phyloP scores from a whole-genome alignment of 2,329 filamentous ascomycete genomes.

The Lecanicillium sp. region DNA sequence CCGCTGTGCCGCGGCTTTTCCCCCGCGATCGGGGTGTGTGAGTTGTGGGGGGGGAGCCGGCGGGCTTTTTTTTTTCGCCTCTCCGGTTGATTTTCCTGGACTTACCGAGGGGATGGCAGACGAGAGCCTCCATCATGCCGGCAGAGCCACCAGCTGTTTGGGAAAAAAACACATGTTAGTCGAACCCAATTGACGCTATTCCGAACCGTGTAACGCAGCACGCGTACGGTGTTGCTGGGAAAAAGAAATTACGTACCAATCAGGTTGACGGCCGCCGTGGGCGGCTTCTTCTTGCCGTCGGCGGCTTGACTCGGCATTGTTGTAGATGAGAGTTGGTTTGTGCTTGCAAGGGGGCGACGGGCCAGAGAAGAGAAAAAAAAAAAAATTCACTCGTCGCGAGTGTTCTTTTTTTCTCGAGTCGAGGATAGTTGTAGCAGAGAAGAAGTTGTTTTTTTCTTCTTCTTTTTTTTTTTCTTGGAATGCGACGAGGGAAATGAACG shows the following conservation, averaged over 20 bases:
- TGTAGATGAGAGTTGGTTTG: not conserved
- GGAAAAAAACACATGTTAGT: slow-evolving; percentile 17
- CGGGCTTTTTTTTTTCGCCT: not conserved
- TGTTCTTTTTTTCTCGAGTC: not conserved
- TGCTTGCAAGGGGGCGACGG: not conserved
- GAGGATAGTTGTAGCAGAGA: not conserved
- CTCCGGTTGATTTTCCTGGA: slow-evolving; percentile 2
- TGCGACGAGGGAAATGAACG: slow-evolving; percentile 5
- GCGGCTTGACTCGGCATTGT: slow-evolving; percentile 28
- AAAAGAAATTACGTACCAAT: slow-evolving; percentile 64
- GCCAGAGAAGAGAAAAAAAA: slow-evolving; percentile 9
- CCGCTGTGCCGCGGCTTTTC: slow-evolving; percentile 6
- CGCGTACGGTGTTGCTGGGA: too few species aligned
- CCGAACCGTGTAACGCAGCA: too few species aligned
- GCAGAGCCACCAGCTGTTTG: slow-evolving; percentile 81
- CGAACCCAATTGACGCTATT: slow-evolving; percentile 13
- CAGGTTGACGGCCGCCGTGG: slow-evolving; percentile 82
- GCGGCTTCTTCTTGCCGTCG: slow-evolving; percentile 59
- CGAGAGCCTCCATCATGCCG: slow-evolving; percentile 98
- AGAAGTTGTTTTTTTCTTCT: not conserved
- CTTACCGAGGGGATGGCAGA: slow-evolving; percentile 85
- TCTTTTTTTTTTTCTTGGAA: not conserved
- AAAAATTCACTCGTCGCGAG: not conserved
- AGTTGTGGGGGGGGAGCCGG: slow-evolving; percentile 9
- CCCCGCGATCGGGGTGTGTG: not conserved